Conservation (phyloP, 768 basidiomycete genomes). For the Russula vinacea region DNA sequence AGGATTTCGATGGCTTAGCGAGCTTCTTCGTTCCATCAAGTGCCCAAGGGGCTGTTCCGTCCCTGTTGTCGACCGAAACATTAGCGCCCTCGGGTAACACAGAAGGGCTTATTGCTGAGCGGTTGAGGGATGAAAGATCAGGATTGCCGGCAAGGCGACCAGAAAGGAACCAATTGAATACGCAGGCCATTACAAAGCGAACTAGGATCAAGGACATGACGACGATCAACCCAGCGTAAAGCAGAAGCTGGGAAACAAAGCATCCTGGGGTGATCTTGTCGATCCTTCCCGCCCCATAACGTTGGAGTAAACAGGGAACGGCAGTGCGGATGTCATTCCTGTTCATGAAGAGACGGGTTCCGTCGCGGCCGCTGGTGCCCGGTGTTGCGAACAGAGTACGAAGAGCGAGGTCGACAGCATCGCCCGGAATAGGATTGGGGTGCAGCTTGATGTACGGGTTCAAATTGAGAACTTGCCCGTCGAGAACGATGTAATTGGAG, state of each 20-base stretch:
- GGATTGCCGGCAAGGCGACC: constrained; percentile 76
- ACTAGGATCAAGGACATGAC: constrained; percentile 88
- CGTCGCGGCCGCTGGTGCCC: constrained; percentile 73
- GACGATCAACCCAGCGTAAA: constrained; percentile 87
- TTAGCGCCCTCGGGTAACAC: constrained; percentile 98
- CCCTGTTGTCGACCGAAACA: constrained; percentile 83
- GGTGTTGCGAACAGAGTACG: constrained; percentile 62
- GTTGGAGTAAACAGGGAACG: constrained; percentile 74
- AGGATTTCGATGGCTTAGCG: constrained; percentile 46
- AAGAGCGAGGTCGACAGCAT: constrained; percentile 79
- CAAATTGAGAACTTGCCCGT: constrained; percentile 93
- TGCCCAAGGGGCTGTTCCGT: constrained; percentile 95
- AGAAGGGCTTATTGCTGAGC: constrained; percentile 87
- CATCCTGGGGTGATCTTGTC: constrained; percentile 97
- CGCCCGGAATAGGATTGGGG: constrained; percentile 60
- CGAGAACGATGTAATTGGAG: constrained; percentile 77
- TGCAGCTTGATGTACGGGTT: constrained; percentile 78
- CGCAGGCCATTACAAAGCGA: constrained; percentile 92
- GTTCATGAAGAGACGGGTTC: constrained; percentile 81
- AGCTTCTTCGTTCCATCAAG: constrained; percentile 50
- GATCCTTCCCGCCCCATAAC: constrained; percentile 92
- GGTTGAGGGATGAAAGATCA: constrained; percentile 63
- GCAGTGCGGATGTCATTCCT: constrained; percentile 59
- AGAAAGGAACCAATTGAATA: constrained; percentile 97
- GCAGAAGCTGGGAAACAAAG: constrained; percentile 83